Percentiles rank a stretch among this genome's conserved stretches.
Conservation (phyloP, 306 rosid species). For the Vachellia pachyceras region DNA sequence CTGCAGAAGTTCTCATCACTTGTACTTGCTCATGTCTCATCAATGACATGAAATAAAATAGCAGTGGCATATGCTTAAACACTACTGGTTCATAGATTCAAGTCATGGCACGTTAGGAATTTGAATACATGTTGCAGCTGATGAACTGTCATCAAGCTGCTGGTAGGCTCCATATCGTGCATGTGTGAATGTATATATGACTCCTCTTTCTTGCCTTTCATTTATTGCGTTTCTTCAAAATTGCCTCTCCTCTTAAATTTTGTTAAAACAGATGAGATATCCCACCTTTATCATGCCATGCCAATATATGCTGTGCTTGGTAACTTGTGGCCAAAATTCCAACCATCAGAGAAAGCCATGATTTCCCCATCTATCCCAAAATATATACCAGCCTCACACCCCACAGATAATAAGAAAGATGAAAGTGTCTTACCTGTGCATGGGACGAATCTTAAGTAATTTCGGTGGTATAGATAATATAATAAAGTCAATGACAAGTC, state of each 20-base stretch:
- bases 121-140: not conserved
- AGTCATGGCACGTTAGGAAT: not conserved
- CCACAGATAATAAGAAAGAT: not conserved
- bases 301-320: not conserved
- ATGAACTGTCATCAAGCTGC: not conserved
- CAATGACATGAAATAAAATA: not conserved
- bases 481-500: not conserved
- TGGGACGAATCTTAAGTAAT: not conserved
- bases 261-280: no score
- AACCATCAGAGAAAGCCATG: not conserved
- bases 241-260: not conserved
- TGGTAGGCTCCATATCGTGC: not conserved
- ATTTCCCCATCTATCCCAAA: not conserved
- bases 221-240: not conserved
- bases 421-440: not conserved
- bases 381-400: not conserved
- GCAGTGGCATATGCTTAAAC: not conserved
- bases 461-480: not conserved
- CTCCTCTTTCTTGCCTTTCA: not conserved
- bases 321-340: not conserved
- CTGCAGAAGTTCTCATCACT: not conserved
- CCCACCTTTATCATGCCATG: no score
- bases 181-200: not conserved
- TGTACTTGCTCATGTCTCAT: not conserved
- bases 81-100: not conserved